phyloP scores from a whole-genome alignment of 495 filamentous ascomycete species.

The Aspergillus bridgeri region DNA sequence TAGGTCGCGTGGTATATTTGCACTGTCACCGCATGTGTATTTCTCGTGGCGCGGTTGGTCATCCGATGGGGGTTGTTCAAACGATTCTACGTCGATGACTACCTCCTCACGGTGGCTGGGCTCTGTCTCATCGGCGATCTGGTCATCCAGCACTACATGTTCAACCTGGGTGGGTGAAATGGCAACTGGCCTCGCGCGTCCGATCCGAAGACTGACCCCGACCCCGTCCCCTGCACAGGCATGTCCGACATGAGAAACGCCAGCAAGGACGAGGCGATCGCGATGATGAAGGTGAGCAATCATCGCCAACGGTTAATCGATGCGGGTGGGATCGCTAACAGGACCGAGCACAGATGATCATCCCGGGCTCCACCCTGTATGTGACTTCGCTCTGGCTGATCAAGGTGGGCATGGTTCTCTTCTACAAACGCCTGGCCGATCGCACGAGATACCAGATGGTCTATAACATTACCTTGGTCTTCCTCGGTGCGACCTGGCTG shows the following conservation, averaged over 20 bases:
- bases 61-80: constrained; percentile 18
- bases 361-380: constrained; percentile 25
- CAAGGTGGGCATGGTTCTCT: constrained; percentile 23
- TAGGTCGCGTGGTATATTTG: constrained; percentile 25
- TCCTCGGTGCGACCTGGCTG: constrained; percentile 22
- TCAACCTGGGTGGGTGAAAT: constrained; percentile 15
- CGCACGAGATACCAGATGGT: constrained; percentile 21
- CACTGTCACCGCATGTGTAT: constrained; percentile 18
- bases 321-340: not conserved
- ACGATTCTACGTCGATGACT: constrained; percentile 20
- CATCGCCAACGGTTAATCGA: not conserved
- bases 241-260: constrained; percentile 19
- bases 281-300: constrained; percentile 23
- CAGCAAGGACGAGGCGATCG: constrained; percentile 8
- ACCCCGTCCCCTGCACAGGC: constrained; percentile 10
- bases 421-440: constrained; percentile 26
- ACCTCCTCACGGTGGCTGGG: constrained; percentile 12
- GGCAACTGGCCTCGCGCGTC: not conserved
- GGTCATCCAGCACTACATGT: constrained; percentile 26
- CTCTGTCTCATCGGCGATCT: constrained; percentile 20
- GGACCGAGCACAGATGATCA: constrained; percentile 19
- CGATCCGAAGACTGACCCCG: not conserved
- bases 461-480: constrained; percentile 22
- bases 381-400: constrained; percentile 25
- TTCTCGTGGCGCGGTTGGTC: constrained; percentile 15